phyloP scores from a whole-genome alignment of 2,329 filamentous ascomycete genomes.

The Ophiobolus disseminans region DNA sequence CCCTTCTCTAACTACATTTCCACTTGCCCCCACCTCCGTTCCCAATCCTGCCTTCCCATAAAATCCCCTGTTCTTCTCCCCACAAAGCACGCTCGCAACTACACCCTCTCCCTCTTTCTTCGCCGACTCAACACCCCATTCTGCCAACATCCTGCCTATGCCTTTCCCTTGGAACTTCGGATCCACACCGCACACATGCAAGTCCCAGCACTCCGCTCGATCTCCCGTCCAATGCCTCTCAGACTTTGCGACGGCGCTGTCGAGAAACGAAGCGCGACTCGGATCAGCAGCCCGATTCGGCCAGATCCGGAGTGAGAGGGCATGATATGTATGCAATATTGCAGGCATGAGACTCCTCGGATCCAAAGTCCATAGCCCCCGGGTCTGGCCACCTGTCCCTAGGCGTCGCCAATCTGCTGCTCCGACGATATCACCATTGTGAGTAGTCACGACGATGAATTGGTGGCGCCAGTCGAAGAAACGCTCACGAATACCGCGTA shows the following conservation, averaged over 20 bases:
- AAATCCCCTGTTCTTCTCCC: conserved; percentile 39
- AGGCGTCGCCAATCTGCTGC: conserved; percentile 40
- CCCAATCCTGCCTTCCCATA: conserved; percentile 30
- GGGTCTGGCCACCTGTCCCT: conserved; percentile 25
- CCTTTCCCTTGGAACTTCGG: conserved; percentile 49
- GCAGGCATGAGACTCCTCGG: conserved; percentile 32
- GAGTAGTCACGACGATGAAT: conserved; percentile 28
- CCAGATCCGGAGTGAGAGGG: conserved; percentile 18
- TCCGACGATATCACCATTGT: conserved; percentile 20
- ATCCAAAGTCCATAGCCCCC: conserved; percentile 24
- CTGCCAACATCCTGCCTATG: conserved; percentile 46
- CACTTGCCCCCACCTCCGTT: conserved; percentile 14
- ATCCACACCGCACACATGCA: conserved; percentile 39
- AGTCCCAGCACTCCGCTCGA: conserved; percentile 35
- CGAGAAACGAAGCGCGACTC: conserved; percentile 24
- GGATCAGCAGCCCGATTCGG: conserved; percentile 40
- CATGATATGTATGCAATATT: conserved; percentile 17
- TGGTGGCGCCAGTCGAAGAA: conserved; percentile 41
- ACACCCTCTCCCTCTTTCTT: conserved; percentile 35
- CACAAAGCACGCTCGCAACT: conserved; percentile 37
- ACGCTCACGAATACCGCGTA: conserved; percentile 32
- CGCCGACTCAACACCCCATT: conserved; percentile 48
- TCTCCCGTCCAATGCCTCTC: conserved; percentile 35
- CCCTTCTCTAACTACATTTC: conserved; percentile 7
- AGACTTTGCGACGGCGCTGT: conserved; percentile 24